Conservation (phyloP, 345 rosid species). For the Crucihimalaya himalaica region DNA sequence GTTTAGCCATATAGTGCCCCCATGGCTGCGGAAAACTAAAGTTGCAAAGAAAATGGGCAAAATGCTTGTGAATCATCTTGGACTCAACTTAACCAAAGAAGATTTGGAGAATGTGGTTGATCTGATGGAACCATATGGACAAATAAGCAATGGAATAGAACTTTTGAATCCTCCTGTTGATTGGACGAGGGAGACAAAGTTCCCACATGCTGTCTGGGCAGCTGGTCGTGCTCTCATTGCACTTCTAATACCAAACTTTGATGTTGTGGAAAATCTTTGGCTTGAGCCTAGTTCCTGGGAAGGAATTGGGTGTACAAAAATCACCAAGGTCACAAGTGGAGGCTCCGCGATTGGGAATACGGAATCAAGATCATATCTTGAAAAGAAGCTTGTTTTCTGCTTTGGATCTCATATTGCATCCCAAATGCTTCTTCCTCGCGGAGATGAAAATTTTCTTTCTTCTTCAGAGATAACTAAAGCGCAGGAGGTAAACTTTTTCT, state of each 20-base stretch:
- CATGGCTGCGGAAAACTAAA: constrained; percentile 68
- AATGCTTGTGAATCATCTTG: constrained; percentile 92
- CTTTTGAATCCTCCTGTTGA: constrained; percentile 79
- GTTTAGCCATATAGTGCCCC: constrained; percentile 62
- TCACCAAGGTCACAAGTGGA: constrained; percentile 67
- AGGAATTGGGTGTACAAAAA: constrained; percentile 96
- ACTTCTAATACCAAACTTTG: constrained; percentile 78
- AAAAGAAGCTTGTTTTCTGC: constrained; percentile 94
- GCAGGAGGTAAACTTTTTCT: constrained; percentile 62
- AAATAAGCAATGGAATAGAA: constrained; percentile 88
- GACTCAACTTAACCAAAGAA: constrained; percentile 70
- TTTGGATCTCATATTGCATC: constrained; percentile 89
- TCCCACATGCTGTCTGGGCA: constrained; percentile 95
- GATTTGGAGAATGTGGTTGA: constrained; percentile 91
- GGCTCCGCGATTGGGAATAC: constrained; percentile 66
- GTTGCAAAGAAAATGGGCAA: constrained; percentile 57
- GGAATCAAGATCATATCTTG: constrained; percentile 92
- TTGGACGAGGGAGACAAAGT: constrained; percentile 90
- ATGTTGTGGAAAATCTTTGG: constrained; percentile 83
- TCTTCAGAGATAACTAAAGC: constrained; percentile 78
- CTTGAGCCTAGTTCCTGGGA: constrained; percentile 94
- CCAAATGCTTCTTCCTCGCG: constrained; percentile 80
- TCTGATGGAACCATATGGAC: constrained; percentile 98
- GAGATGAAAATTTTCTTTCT: constrained; percentile 84
- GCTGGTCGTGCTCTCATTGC: constrained; percentile 92